Evolutionary conservation across 2,329 filamentous ascomycete species (phyloP), one percentile per base, ranked within the genome.

Genomic region (Fusarium anthophilum): DNA sequence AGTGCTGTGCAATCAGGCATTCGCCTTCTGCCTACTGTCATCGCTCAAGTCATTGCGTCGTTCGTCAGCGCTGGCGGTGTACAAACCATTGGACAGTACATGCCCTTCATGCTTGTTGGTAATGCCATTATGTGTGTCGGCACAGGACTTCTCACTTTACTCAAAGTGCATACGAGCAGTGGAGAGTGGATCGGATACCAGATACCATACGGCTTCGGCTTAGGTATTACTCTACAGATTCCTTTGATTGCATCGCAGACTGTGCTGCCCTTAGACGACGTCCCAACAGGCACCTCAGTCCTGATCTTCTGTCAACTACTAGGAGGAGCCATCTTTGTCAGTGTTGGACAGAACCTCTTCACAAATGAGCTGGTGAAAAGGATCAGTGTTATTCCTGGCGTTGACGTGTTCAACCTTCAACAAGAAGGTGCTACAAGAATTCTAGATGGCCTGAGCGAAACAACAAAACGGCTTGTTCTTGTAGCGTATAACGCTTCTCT

Each of bases 281-380:
- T 87, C 39, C 83, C 85, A 1, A 83, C 81, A 5, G 85, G 83
- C 3, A 84, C 83, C 10, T 83, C 85, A 6, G 73, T 80, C 11
- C 79, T 86, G 4, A 82, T 87, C n/a, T 86, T 87, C 77, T 79
- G 79, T n/a, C 86, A 87, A 71, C 80, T 83, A 2, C 75, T 87
- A 0, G 85, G 84, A 35, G 86, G 86, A 9, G 69, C 71, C 1
- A 53, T 76, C 2, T 67, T 64, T 8, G 66, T 72, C 15, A 63
- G 57, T 2, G 62, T 76, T 13, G 69, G 65, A 9, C 67, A 67
- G 5, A 70, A 70, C 10, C 68, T 70, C 2, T 74, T 75, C 18
- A 66, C 61, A 8, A 64, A 59, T 30, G 69, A 72, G 20, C 18
- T 72, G 18, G 60, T 57, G 18, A 45, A 39, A 6, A 43, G 61